Evolutionary conservation across 108 stramenopile genomes (phyloP).

Genomic region (Cyclotella kingstonii): DNA sequence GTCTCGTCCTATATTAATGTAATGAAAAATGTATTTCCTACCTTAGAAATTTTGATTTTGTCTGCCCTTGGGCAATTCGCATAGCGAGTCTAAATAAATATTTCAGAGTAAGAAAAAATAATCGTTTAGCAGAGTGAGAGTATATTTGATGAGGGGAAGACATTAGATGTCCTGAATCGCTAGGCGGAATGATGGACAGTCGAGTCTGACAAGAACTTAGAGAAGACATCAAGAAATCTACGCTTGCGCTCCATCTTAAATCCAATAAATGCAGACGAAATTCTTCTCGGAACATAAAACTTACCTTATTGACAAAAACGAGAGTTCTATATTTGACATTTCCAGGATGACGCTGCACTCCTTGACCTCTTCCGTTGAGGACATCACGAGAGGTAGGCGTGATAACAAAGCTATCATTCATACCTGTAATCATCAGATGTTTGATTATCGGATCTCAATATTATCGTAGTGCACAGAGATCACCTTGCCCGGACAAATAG

Average conservation of each 20-base stretch:
- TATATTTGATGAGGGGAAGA: background rate
- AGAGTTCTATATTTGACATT: slow-evolving; percentile 40
- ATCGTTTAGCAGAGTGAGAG: background rate
- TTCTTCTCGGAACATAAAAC: background rate
- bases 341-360: slow-evolving; percentile 46
- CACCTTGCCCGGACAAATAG: no score
- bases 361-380: slow-evolving; percentile 41
- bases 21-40: slow-evolving; percentile 9
- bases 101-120: background rate
- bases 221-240: no score
- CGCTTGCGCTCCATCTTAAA: no score
- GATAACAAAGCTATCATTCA: background rate
- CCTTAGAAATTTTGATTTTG: slow-evolving; percentile 42
- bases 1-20: no score
- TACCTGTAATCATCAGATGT: no score
- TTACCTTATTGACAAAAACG: slow-evolving; percentile 39
- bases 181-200: no score
- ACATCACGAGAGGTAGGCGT: slow-evolving; percentile 21
- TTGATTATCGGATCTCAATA: no score
- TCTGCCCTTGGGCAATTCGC: slow-evolving; percentile 32
- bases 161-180: no score
- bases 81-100: slow-evolving; percentile 18
- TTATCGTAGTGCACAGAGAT: no score
- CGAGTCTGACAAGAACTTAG: background rate
- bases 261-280: no score